Conservation (phyloP, 2,329 filamentous ascomycete species). For the Pseudovirgaria hyperparasitica region DNA sequence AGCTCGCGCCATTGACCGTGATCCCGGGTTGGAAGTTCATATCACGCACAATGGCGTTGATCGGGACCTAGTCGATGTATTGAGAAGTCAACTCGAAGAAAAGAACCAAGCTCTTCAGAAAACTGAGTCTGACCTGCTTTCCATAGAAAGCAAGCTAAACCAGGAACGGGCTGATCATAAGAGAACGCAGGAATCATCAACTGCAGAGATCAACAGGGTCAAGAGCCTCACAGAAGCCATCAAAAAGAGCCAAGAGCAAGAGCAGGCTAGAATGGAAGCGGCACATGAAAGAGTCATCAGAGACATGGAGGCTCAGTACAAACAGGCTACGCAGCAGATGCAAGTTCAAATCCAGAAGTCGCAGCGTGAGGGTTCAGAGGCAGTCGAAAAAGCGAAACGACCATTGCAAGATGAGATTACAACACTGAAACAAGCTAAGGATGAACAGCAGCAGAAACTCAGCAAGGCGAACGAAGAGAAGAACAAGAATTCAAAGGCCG, state of each 20-base stretch:
- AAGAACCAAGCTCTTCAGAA: slow-evolving; percentile 50
- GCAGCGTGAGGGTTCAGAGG: slow-evolving; percentile 14
- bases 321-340: slow-evolving; percentile 24
- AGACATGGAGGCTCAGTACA: slow-evolving; percentile 36
- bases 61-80: slow-evolving; percentile 78
- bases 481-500: slow-evolving; percentile 14
- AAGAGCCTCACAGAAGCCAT: slow-evolving; percentile 58
- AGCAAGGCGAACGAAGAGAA: slow-evolving; percentile 13
- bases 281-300: slow-evolving; percentile 19
- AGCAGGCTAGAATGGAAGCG: slow-evolving; percentile 39
- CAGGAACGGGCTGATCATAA: slow-evolving; percentile 64
- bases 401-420: slow-evolving; percentile 21
- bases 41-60: slow-evolving; percentile 83
- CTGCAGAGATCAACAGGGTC: slow-evolving; percentile 37
- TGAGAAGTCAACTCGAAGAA: slow-evolving; percentile 65
- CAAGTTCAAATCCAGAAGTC: slow-evolving; percentile 23
- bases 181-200: slow-evolving; percentile 41
- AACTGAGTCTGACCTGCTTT: slow-evolving; percentile 42
- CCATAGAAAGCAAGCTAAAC: slow-evolving; percentile 45
- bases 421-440: slow-evolving; percentile 11
- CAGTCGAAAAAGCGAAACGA: slow-evolving; percentile 16
- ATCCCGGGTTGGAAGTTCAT: slow-evolving; percentile 77
- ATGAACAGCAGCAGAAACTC: slow-evolving; percentile 16
- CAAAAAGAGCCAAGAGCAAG: slow-evolving; percentile 56
- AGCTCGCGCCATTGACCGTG: slow-evolving; percentile 73